Evolutionary conservation across 1,284 basidiomycete genomes (phyloP), one percentile per base, ranked within the genome.

Genomic region (Fomitiporia mediterranea): DNA sequence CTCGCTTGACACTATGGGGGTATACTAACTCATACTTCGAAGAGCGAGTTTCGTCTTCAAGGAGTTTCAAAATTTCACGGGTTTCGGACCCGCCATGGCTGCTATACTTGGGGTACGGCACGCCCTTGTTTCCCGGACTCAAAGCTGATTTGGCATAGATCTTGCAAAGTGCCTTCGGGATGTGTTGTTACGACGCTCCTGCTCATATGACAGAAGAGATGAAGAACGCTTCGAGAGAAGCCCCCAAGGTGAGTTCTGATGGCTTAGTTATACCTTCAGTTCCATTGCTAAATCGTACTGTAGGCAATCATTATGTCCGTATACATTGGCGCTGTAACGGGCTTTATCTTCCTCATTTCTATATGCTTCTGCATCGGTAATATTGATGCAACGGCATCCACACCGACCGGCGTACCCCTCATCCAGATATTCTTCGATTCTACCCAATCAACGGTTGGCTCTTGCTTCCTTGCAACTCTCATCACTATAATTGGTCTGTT

Each of bases 121-220:
- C 23, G 6, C 21, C 17, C 13, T 19, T 23, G 21, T 43, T 23
- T 19, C 21, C 39, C n/a, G 23, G 5, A 21, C 9, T 42, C 37
- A n/a, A 13, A 49, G 39, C 28, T 21, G 40, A 25, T n/a, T 39
- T 25, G 19, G 4, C 25, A 27, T 17, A 58, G 57, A 55, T 58
- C 4, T 30, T 58, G 37, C 57, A 58, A 51, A 55, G 57, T 39
- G 57, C 57, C 4, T 58, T 58, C 19, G 57, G 53, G 3, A 58
- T 58, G 57, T 58, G 57, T 28, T 58, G 57, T 42, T 58, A 58
- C 25, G 57, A 58, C 34, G 57, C 57, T 11, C 57, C 57, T 17
- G 57, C 57, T 21, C 57, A 58, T 35, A 58, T 58, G 57, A 55
- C 53, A n/a, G 57, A 58, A 50, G 57, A 58, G 46, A 58, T 58